Evolutionary conservation across 495 filamentous ascomycete genomes (phyloP).

Genomic region (Aspergillus heteromorphus): DNA sequence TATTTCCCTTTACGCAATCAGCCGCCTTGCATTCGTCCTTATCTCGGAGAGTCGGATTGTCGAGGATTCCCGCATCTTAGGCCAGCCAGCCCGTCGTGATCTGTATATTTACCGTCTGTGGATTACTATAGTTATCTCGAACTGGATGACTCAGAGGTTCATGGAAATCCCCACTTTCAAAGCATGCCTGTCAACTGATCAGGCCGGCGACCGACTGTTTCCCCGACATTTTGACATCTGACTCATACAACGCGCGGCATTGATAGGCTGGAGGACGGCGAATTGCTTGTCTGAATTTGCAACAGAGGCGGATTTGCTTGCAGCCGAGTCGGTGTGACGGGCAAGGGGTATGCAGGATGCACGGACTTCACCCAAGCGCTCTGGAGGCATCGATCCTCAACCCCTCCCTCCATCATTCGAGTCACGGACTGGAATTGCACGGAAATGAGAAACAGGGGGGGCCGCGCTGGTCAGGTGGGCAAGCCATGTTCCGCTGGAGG

Average conservation of each 20-base stretch:
- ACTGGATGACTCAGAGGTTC: neutral
- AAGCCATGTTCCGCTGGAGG: neutral
- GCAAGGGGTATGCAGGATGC: constrained; percentile 4
- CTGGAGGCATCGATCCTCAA: neutral
- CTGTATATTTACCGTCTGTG: neutral
- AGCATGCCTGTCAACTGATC: neutral
- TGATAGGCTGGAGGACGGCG: neutral
- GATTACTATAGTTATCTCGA: neutral
- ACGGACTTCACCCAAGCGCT: neutral
- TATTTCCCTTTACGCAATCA: neutral
- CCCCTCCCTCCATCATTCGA: neutral
- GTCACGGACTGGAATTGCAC: neutral
- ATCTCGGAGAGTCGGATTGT: neutral
- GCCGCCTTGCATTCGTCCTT: constrained; percentile 1
- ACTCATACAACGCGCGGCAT: neutral
- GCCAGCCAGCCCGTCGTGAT: neutral
- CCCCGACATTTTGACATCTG: neutral
- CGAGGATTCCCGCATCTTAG: neutral
- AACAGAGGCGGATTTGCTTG: constrained; percentile 2
- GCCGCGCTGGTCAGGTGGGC: neutral
- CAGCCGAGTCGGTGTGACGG: constrained; percentile 11
- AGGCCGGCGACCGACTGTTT: neutral
- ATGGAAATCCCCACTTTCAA: neutral
- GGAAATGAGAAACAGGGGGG: neutral
- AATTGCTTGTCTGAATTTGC: neutral